A percentile compares a stretch with the other conserved stretches of the same genome.
phyloP scores from a whole-genome alignment of 2,329 filamentous ascomycete species.

The Chrysoporthe austroafricana region DNA sequence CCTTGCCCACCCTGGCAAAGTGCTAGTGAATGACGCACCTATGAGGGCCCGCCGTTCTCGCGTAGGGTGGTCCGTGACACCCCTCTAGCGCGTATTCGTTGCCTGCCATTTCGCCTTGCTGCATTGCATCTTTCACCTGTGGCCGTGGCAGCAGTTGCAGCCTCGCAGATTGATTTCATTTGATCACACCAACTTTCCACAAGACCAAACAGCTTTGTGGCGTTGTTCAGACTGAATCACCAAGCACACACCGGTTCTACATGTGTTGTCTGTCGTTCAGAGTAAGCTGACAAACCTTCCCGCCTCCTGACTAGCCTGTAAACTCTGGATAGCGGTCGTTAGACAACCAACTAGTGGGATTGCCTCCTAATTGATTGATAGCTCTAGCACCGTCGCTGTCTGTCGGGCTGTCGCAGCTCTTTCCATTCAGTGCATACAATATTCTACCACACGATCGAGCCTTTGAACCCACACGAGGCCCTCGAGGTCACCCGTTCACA shows the following conservation, averaged over 20 bases:
- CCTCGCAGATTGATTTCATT: slow-evolving; percentile 5
- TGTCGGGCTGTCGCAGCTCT: background rate
- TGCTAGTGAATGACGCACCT: slow-evolving; percentile 5
- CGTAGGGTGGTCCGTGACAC: slow-evolving; percentile 6
- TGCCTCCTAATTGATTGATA: background rate
- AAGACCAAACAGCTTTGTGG: background rate
- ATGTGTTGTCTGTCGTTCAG: background rate
- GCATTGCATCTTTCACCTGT: slow-evolving; percentile 12
- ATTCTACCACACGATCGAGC: background rate
- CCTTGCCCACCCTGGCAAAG: background rate
- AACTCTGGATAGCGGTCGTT: background rate
- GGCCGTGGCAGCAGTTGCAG: slow-evolving; percentile 4
- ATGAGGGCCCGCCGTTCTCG: slow-evolving; percentile 2
- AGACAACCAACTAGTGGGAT: background rate
- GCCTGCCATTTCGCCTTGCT: background rate
- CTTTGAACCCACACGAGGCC: background rate
- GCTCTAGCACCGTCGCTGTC: background rate
- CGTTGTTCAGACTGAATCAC: background rate
- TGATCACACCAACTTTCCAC: background rate
- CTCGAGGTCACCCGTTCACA: slow-evolving; percentile 39
- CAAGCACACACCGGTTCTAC: background rate
- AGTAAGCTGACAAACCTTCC: background rate
- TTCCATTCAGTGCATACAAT: background rate
- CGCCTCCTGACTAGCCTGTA: background rate
- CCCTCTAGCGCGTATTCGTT: slow-evolving; percentile 8